phyloP scores from a whole-genome alignment of 228 moss, liverwort and hornwort genomes.

The Sphagnum fallax region DNA sequence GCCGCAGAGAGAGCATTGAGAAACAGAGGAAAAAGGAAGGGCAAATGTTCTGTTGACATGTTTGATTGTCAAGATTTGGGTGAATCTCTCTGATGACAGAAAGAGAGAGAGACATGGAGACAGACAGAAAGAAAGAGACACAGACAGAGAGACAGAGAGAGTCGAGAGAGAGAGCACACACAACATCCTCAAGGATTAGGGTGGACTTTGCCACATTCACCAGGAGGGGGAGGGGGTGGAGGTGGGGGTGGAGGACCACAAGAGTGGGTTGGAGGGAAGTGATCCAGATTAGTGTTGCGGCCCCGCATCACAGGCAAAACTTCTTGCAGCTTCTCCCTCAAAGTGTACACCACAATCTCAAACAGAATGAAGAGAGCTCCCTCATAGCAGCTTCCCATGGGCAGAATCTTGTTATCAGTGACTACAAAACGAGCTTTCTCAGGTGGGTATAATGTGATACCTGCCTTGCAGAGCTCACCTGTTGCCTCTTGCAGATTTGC shows the following conservation, averaged over 20 bases:
- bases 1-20: too few relatives aligned
- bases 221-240: conserved; percentile 16
- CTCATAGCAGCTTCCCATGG: conserved; percentile 45
- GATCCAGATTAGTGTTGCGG: conserved; percentile 38
- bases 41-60: too few relatives aligned
- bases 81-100: too few relatives aligned
- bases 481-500: not conserved
- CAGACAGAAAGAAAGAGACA: too few relatives aligned
- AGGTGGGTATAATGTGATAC: conserved; percentile 24
- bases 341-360: conserved; percentile 34
- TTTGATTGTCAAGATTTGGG: too few relatives aligned
- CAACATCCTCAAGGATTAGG: not conserved
- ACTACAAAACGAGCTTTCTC: conserved; percentile 31
- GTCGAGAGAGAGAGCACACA: too few relatives aligned
- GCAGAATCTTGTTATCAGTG: conserved; percentile 48
- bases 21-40: too few relatives aligned
- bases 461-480: conserved; percentile 5
- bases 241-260: conserved; percentile 27
- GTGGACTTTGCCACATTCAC: conserved; percentile 26
- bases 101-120: too few relatives aligned
- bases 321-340: conserved; percentile 46
- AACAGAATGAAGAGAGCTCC: conserved; percentile 53
- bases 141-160: too few relatives aligned
- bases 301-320: conserved; percentile 35
- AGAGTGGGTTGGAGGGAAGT: conserved; percentile 31